phyloP scores from a whole-genome alignment of 2,329 filamentous ascomycete species.

The Diaporthe ampelina region DNA sequence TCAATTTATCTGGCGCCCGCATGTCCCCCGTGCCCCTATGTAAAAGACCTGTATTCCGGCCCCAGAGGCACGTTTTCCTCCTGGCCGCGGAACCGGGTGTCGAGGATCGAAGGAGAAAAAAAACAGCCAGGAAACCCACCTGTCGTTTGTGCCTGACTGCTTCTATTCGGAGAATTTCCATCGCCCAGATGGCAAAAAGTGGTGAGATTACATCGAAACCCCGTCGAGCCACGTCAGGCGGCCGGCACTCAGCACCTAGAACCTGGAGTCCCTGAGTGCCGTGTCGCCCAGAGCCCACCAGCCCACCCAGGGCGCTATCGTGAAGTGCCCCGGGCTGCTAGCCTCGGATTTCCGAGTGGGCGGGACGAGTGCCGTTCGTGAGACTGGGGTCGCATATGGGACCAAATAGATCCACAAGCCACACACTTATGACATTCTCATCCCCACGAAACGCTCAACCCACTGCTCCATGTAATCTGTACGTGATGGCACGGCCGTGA shows the following conservation, averaged over 20 bases:
- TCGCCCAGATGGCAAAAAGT: background rate
- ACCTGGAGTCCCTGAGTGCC: background rate
- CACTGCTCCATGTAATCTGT: conserved; percentile 25
- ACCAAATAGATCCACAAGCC: conserved; percentile 25
- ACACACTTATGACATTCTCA: conserved; percentile 10
- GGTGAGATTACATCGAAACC: conserved; percentile 10
- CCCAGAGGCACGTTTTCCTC: background rate
- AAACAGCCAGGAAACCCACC: background rate
- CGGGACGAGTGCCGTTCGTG: conserved; percentile 20
- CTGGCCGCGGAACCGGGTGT: conserved; percentile 29
- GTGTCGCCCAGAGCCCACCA: background rate
- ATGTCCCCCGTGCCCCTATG: conserved; percentile 2
- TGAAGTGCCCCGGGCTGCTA: conserved; percentile 18
- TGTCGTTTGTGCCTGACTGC: conserved; percentile 20
- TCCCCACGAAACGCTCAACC: conserved; percentile 21
- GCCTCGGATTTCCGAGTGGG: conserved; percentile 8
- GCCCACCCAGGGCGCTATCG: conserved; percentile 17
- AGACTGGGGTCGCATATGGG: background rate
- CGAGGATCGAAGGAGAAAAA: background rate
- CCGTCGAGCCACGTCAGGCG: conserved; percentile 20
- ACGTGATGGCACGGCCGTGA: background rate
- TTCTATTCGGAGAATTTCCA: conserved; percentile 31
- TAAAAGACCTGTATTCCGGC: background rate
- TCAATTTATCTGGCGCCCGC: conserved; percentile 35
- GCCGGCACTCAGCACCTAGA: background rate